Conservation (phyloP, 306 rosid species). For the Vigna radiata region DNA sequence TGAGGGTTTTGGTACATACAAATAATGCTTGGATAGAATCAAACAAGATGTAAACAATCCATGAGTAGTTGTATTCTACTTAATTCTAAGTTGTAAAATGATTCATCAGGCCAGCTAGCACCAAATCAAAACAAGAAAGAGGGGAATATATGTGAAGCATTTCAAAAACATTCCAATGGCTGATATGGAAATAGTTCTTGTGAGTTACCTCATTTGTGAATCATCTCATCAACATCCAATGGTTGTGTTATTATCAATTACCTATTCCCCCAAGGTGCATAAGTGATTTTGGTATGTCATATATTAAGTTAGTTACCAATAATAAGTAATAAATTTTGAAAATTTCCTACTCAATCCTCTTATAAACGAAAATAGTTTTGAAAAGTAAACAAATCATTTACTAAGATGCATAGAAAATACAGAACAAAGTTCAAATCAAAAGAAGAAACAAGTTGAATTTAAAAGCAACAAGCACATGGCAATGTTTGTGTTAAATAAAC, state of each 20-base stretch:
- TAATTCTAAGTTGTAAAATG: conserved; percentile 44
- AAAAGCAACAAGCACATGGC: too few species aligned
- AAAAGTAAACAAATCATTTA: too few species aligned
- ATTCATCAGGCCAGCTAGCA: conserved; percentile 57
- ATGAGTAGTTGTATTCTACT: background rate
- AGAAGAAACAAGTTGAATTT: too few species aligned
- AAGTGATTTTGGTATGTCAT: background rate
- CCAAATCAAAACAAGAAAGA: conserved; percentile 58
- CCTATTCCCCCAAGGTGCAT: background rate
- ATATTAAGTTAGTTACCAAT: too few species aligned
- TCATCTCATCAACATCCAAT: background rate
- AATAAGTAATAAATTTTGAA: too few species aligned
- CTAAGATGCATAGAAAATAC: too few species aligned
- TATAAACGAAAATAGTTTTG: too few species aligned
- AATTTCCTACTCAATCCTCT: too few species aligned
- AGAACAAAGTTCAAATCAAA: too few species aligned
- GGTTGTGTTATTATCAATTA: background rate
- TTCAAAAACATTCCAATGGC: conserved; percentile 93
- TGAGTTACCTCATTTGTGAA: conserved; percentile 53
- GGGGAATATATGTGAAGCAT: conserved; percentile 91
- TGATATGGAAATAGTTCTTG: conserved; percentile 96
- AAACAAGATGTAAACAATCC: background rate
- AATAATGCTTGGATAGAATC: conserved; percentile 9
- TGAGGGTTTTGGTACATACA: background rate
- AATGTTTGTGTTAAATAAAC: too few species aligned